Evolutionary conservation across 2,329 filamentous ascomycete species (phyloP).

Genomic region (Salinomyces thailandicus): DNA sequence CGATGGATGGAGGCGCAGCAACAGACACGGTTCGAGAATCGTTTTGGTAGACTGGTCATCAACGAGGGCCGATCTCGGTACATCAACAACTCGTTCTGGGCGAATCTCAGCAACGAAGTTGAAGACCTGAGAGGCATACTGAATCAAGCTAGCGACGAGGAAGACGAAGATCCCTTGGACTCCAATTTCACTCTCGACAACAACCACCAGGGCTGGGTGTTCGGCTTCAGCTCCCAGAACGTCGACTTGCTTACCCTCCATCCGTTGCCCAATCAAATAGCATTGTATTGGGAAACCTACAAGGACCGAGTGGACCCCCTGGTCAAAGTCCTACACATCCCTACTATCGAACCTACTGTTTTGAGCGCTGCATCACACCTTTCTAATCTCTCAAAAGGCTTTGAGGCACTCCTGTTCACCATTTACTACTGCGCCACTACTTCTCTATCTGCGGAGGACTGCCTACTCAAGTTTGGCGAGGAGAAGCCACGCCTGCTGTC

Average conservation of each 20-base stretch:
- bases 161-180: constrained; percentile 41
- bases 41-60: constrained; percentile 59
- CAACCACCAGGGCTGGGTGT: constrained; percentile 60
- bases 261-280: constrained; percentile 54
- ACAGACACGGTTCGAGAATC: constrained; percentile 26
- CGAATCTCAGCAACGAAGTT: constrained; percentile 63
- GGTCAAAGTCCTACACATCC: constrained; percentile 61
- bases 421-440: constrained; percentile 52
- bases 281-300: constrained; percentile 59
- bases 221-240: constrained; percentile 61
- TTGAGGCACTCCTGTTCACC: constrained; percentile 51
- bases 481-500: constrained; percentile 40
- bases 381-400: constrained; percentile 46
- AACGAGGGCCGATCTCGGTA: constrained; percentile 62
- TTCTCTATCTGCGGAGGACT: constrained; percentile 40
- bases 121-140: constrained; percentile 53
- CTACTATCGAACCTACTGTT: constrained; percentile 52
- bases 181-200: constrained; percentile 14
- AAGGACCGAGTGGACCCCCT: constrained; percentile 65
- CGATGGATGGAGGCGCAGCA: constrained; percentile 18
- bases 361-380: constrained; percentile 51
- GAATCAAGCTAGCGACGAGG: constrained; percentile 51
- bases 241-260: constrained; percentile 56
- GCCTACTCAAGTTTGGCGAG: constrained; percentile 39
- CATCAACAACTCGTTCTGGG: constrained; percentile 65